Base-by-base conservation (phyloP, 1,284 basidiomycete species). In the Golubevia pallescens region DNA sequence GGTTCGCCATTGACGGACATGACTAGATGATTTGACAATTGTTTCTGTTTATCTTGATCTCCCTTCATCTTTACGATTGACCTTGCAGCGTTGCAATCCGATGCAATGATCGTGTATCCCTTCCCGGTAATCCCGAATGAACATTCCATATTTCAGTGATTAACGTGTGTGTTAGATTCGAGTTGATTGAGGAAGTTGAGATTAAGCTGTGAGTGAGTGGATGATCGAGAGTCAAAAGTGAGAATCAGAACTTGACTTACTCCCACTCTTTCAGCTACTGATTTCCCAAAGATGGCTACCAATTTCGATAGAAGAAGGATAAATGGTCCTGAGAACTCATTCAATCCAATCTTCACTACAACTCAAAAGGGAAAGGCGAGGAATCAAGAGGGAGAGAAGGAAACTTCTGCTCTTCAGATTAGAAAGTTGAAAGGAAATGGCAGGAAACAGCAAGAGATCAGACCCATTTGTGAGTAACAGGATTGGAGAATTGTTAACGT, bases 31-130 rank as follows among this genome's bases (percentile, higher is more conserved):
- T 95, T 91, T 73, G 93, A 92, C 48, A 99, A 89, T 38, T 90
- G 89, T 87, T 95, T 95, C 88, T 96, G 95, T 89, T 99, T 98
- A 89, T 99, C 96, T 88, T 95, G 93, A 87, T 97, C 94, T 34
- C 90, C 87, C 88, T 99, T 97, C 94, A 98, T 97, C 87, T 95
- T 96, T 81, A 98, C 91, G 86, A 99, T 95, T 21, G 93, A 96
- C 67, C 93, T 90, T 3, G 91, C 92, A 5, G 94, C 91, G 34
- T 91, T 94, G 23, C 92, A 95, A 87, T 99, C 96, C 24, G 94
- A 92, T 2, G 95, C 95, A 75, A 97, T 88, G 68, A 97, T 89
- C 34, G 77, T 76, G 60, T 75, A 83, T 34, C 82, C 82, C 67
- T 81, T 81, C 62, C 83, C 84, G 14, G 84, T 86, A 71, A 89